Evolutionary conservation across 257 asterid genomes (phyloP).

Genomic region (Paulownia fortunei): DNA sequence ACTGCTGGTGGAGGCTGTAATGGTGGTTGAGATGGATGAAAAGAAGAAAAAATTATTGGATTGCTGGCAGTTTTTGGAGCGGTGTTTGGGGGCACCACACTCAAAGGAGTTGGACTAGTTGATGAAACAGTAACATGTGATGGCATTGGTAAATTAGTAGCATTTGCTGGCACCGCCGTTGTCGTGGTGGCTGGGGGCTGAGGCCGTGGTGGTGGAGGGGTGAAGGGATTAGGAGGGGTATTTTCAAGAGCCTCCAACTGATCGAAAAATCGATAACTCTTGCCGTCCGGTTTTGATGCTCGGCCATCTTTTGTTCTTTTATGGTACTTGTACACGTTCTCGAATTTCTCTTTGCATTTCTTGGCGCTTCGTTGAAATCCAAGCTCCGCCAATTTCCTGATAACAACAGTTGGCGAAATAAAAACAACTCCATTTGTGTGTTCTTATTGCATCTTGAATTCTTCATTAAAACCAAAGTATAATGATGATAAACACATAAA

Average conservation of each 20-base stretch:
- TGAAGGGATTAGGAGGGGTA: constrained; percentile 37
- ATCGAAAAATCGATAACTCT: constrained; percentile 83
- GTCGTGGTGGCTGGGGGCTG: constrained; percentile 39
- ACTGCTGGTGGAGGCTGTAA: constrained; percentile 14
- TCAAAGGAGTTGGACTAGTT: constrained; percentile 44
- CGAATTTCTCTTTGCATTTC: constrained; percentile 96
- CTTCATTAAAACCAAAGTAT: constrained; percentile 20
- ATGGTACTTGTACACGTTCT: constrained; percentile 91
- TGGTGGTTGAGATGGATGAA: constrained; percentile 37
- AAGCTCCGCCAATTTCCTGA: constrained; percentile 96
- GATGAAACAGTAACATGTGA: constrained; percentile 71
- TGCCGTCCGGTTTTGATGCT: constrained; percentile 81
- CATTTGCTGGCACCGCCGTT: constrained; percentile 14
- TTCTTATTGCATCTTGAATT: constrained; percentile 27
- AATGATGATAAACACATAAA: constrained; percentile 42
- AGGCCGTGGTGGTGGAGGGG: constrained; percentile 49
- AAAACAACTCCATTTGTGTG: constrained; percentile 4
- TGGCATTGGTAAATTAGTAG: constrained; percentile 25
- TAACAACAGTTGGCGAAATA: constrained; percentile 16
- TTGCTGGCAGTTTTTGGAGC: constrained; percentile 20
- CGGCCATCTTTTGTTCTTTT: constrained; percentile 92
- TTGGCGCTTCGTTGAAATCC: constrained; percentile 81
- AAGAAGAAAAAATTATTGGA: constrained; percentile 22
- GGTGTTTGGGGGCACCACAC: constrained; percentile 35
- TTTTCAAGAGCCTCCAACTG: constrained; percentile 80